Evolutionary conservation across 2,329 filamentous ascomycete genomes (phyloP), one percentile per base, ranked within the genome.

Genomic region (Ascochyta pisi): DNA sequence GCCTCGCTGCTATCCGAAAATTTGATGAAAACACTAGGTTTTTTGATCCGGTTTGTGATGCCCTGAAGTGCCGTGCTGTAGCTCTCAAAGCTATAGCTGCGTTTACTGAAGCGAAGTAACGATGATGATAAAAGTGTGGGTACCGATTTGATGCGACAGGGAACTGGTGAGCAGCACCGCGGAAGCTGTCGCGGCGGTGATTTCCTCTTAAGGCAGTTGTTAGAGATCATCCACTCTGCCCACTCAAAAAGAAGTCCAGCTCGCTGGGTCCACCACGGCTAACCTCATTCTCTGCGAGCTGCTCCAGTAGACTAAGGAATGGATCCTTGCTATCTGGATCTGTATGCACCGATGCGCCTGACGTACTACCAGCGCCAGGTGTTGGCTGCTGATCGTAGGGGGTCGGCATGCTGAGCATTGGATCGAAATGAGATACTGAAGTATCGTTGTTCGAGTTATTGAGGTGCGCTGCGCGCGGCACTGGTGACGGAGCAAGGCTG

Each of bases 261-360:
- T 94, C 90, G 62, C 84, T 88, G 12, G 88, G 89, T 9, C 87
- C 84, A 0, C 88, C 89, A 47, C 84, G 80, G 38, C 82, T 81
- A 49, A 89, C 84, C 74, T 94, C 90, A 66, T 91, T 92, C 74
- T 95, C 90, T 0, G 90, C 91, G 55, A 95, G 81, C 76, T 95
- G 90, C 72, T 95, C 91, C 33, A 95, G 78, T 38, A 95, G 76
- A 58, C 85, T 90, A 37, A 95, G 75, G 69, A 96, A 95, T 0
- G 91, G 90, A 68, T 95, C 91, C 65, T 90, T 92, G 63, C 65
- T 68, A 44, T 94, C 90, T 42, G 70, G 66, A 57, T 79, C 78
- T 22, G 77, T 77, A 45, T 78, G 73, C 46, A 70, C 73, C 13
- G 69, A 73, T n/a, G 71, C 73, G 26, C 71, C 70, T 39, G 71